Evolutionary conservation across 1,284 basidiomycete species (phyloP), one percentile per base, ranked within the genome.

Genomic region (Marasmius tenuissimus): DNA sequence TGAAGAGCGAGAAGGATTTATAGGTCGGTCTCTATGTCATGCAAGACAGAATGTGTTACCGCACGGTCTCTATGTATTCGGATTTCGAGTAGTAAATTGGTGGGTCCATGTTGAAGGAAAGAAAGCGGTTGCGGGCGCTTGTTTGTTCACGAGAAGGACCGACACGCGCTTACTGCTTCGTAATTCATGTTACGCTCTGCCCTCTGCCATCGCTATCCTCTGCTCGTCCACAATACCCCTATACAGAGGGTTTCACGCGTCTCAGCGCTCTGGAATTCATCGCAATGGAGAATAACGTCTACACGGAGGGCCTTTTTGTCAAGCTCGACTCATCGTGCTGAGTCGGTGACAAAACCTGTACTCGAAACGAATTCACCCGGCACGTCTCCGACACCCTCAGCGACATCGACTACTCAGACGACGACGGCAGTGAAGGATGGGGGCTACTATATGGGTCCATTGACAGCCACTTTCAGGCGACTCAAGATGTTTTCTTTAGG

Each of bases 401-500:
- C 38, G 34, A 45, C 52, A 22, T 45, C 61, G 35, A 39, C n/a
- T 20, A 50, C 60, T 18, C 40, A 65, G 55, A 58, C 42, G 48
- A 63, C 50, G 22, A 60, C n/a, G 48, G 34, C 16, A 65, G 68
- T 51, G 59, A 42, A 42, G 6, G 45, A 47, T 47, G 45, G 20
- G 16, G 20, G 20, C 45, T 16, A 72, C 51, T 77, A 79, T 67
- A 61, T 81, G 63, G 93, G 92, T 0, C 93, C 93, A 1, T 77
- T 95, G 50, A 75, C 87, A 0, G 70, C 77, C 51, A 91, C 91
- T 0, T 94, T 93, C 76, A 83, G 85, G 51, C 84, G 86, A 8
- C 81, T 94, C 60, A 96, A 96, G 71, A 75, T 93, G 27, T 94
- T 96, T 76, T 95, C 93, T 9, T 76, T 96, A 2, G 85, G 86